Conservation (phyloP, 768 basidiomycete species). For the Podaxis carcinomalis region DNA sequence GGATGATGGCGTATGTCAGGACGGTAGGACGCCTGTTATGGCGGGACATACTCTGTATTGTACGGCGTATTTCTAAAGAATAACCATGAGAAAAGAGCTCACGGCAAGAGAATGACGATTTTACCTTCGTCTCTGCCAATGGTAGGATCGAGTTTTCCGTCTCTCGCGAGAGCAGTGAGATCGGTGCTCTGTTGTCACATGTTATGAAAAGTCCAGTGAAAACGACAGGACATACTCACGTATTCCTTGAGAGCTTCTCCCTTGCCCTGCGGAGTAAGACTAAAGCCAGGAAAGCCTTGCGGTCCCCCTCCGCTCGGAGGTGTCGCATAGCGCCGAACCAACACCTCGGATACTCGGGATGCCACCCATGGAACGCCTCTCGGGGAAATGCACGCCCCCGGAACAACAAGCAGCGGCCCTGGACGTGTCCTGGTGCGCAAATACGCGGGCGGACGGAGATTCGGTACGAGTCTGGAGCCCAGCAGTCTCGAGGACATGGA, state of each 20-base stretch:
- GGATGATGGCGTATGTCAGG: not conserved
- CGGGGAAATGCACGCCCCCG: not conserved
- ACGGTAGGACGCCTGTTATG: too few relatives aligned
- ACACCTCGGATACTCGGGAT: too few relatives aligned
- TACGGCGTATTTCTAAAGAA: constrained; percentile 72
- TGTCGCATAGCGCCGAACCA: not conserved
- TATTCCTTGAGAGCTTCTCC: constrained; percentile 87
- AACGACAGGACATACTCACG: constrained; percentile 22
- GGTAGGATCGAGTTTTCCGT: constrained; percentile 86
- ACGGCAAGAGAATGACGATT: constrained; percentile 6
- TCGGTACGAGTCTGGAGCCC: not conserved
- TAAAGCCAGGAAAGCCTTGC: constrained; percentile 60
- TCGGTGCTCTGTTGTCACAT: constrained; percentile 59
- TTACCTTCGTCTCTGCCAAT: constrained; percentile 85
- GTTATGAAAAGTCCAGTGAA: not conserved
- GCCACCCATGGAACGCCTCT: not conserved
- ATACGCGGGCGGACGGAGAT: not conserved
- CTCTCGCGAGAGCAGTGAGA: constrained; percentile 75
- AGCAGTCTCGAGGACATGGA: not conserved
- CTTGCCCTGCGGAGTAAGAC: constrained; percentile 55
- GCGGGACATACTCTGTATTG: constrained; percentile 71
- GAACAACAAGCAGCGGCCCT: not conserved
- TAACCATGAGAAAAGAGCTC: not conserved
- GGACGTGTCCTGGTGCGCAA: not conserved
- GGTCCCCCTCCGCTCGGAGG: constrained; percentile 34